Evolutionary conservation across 176 grass and related monocot genomes (phyloP).

Genomic region (Thalia dealbata): DNA sequence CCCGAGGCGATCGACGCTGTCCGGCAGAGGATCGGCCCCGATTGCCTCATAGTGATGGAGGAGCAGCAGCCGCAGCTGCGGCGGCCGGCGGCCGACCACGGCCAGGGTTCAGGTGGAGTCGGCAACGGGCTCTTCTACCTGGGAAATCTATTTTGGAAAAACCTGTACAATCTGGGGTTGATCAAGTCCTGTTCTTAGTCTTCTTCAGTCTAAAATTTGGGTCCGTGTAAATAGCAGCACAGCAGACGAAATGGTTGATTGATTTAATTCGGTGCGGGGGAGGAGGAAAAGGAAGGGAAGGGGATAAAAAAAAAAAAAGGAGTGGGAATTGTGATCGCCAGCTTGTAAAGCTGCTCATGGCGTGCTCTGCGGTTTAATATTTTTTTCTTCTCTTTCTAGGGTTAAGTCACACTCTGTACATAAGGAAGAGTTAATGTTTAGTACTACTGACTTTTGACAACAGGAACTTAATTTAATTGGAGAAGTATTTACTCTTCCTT

Average conservation of each 20-base stretch:
- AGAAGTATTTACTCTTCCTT: background rate
- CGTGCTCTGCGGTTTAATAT: background rate
- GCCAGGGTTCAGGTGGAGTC: background rate
- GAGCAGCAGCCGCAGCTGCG: background rate
- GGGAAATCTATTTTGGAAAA: slow-evolving; percentile 6
- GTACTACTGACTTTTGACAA: slow-evolving; percentile 4
- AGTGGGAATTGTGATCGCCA: background rate
- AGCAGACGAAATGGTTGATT: too few species aligned
- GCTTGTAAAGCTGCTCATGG: background rate
- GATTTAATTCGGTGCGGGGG: too few species aligned
- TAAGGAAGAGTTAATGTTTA: background rate
- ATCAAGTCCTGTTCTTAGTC: slow-evolving; percentile 9
- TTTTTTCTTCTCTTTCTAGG: background rate
- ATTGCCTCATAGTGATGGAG: slow-evolving; percentile 16
- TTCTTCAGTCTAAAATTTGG: background rate
- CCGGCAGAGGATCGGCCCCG: background rate
- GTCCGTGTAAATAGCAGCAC: too few species aligned
- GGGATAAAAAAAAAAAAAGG: background rate
- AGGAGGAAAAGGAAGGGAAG: background rate
- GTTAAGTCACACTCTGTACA: background rate
- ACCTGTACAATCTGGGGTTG: slow-evolving; percentile 3
- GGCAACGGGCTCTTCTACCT: slow-evolving; percentile 2
- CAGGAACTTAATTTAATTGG: background rate
- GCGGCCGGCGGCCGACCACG: background rate
- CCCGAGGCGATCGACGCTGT: background rate